These are phyloP conservation scores for Penicillium crystallinum DNA, from an alignment of 495 filamentous ascomycete genomes.

Conservation along the genomic window DNA sequence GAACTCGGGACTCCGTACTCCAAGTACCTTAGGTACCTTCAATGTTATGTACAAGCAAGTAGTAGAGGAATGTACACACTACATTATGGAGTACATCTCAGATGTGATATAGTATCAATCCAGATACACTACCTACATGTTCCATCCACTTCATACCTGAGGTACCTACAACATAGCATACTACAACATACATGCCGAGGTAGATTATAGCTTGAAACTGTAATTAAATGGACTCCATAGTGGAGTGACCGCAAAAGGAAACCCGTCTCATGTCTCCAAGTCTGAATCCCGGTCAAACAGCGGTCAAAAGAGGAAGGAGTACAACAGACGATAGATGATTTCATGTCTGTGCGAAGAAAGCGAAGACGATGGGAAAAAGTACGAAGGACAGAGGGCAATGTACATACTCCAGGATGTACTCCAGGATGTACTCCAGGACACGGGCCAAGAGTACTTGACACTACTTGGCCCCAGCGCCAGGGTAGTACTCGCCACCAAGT, in stretches of 20 bases:
- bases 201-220: no score
- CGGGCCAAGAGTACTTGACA: background rate
- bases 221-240: no score
- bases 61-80: no score
- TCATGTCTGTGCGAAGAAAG: background rate
- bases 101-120: no score
- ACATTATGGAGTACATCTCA: no score
- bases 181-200: no score
- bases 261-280: background rate
- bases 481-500: background rate
- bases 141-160: no score
- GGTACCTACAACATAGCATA: no score
- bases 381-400: background rate
- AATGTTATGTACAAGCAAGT: no score
- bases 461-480: background rate
- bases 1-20: no score
- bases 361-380: background rate
- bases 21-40: no score
- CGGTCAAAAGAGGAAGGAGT: constrained; percentile 1
- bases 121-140: no score
- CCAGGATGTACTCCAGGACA: background rate
- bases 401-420: background rate
- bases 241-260: constrained; percentile 1
- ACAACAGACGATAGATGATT: background rate
- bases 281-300: background rate